Evolutionary conservation across 257 asterid species (phyloP).

Genomic region (Dorcoceras hygrometricum): DNA sequence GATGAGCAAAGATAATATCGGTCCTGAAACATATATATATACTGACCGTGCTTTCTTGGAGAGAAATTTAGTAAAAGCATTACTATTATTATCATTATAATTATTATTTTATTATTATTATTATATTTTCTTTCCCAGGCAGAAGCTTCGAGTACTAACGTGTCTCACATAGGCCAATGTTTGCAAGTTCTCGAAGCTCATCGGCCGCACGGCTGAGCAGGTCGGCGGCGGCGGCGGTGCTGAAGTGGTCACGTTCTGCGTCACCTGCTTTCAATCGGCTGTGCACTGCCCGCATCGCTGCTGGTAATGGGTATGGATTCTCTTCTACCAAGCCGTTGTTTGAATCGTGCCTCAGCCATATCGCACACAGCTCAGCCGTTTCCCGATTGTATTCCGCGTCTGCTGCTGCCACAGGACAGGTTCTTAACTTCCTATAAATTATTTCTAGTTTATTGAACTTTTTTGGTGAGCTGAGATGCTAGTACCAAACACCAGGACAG

Average conservation of each 20-base stretch:
- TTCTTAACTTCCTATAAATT: neutral
- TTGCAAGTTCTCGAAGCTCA: slow-evolving; percentile 33
- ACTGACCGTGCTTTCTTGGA: neutral
- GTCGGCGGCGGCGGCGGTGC: slow-evolving; percentile 42
- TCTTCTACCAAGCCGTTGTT: slow-evolving; percentile 16
- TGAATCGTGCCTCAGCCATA: slow-evolving; percentile 32
- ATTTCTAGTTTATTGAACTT: no score
- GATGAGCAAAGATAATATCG: slow-evolving; percentile 22
- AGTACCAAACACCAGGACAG: no score
- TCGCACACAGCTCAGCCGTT: slow-evolving; percentile 4
- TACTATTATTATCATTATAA: no score
- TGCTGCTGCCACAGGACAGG: slow-evolving; percentile 54
- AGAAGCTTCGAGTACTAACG: no score
- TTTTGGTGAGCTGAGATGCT: no score
- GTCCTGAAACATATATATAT: no score
- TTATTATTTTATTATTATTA: no score
- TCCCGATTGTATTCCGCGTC: slow-evolving; percentile 54
- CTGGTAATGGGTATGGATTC: slow-evolving; percentile 20
- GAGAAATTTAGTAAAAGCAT: no score
- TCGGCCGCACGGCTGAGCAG: slow-evolving; percentile 37
- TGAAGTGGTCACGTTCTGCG: slow-evolving; percentile 35
- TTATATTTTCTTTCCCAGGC: no score
- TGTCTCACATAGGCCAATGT: no score
- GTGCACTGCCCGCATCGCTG: slow-evolving; percentile 16
- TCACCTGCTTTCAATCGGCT: slow-evolving; percentile 21